phyloP scores from a whole-genome alignment of 148 eudicot genomes.

The Nepenthes mirabilis region DNA sequence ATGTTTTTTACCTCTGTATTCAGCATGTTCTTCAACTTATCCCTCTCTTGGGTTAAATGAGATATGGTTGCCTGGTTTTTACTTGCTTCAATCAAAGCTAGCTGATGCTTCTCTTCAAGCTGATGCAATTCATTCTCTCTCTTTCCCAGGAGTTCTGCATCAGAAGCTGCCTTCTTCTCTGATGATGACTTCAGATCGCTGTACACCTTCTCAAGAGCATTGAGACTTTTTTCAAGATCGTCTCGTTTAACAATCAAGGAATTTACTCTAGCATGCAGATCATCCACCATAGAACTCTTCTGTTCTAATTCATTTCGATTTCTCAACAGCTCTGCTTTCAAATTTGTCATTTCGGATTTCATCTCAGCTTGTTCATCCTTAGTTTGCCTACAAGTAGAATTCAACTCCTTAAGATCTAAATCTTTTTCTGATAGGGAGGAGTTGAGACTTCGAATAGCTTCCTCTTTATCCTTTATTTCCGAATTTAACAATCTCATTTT shows the following conservation, averaged over 20 bases:
- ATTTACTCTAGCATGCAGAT: slow-evolving; percentile 30
- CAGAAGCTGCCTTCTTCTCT: slow-evolving; percentile 33
- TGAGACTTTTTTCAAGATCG: slow-evolving; percentile 22
- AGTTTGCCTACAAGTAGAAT: slow-evolving; percentile 21
- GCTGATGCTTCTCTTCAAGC: slow-evolving; percentile 37
- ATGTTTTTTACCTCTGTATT: slow-evolving; percentile 26
- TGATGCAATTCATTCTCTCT: slow-evolving; percentile 26
- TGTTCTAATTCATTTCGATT: slow-evolving; percentile 31
- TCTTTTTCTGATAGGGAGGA: slow-evolving; percentile 42
- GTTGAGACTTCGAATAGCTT: slow-evolving; percentile 23
- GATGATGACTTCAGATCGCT: slow-evolving; percentile 28
- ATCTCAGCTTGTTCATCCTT: slow-evolving; percentile 28
- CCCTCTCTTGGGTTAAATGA: slow-evolving; percentile 50
- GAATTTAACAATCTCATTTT: slow-evolving; percentile 33
- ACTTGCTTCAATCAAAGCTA: slow-evolving; percentile 17
- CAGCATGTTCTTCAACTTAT: slow-evolving; percentile 31
- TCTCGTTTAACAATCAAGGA: slow-evolving; percentile 38
- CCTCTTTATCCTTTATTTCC: slow-evolving; percentile 68
- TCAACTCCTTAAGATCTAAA: slow-evolving; percentile 29
- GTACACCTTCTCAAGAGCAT: slow-evolving; percentile 30
- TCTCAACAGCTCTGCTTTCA: slow-evolving; percentile 34
- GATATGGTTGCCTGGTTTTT: slow-evolving; percentile 28
- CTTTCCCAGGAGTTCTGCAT: slow-evolving; percentile 46
- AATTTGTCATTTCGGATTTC: slow-evolving; percentile 23
- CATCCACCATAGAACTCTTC: slow-evolving; percentile 32